Evolutionary conservation across 306 rosid genomes (phyloP).

Genomic region (Purshia tridentata): DNA sequence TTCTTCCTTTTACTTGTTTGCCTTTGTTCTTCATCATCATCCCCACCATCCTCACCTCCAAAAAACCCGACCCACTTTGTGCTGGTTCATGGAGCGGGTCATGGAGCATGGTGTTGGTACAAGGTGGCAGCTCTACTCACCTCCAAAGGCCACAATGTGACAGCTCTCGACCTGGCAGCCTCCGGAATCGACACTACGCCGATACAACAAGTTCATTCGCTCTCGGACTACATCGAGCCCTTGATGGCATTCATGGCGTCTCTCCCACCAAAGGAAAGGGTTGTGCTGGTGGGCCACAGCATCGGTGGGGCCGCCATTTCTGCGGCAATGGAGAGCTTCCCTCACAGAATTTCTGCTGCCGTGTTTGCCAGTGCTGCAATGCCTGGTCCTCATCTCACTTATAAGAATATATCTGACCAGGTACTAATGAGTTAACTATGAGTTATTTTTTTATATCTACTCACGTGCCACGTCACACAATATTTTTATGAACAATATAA

Average conservation of each 20-base stretch:
- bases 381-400: constrained; percentile 36
- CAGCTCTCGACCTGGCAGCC: constrained; percentile 46
- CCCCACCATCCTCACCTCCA: too few relatives aligned
- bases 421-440: too few relatives aligned
- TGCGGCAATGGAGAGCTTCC: constrained; percentile 43
- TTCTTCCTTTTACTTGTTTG: too few relatives aligned
- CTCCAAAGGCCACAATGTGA: constrained; percentile 39
- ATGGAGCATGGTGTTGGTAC: constrained; percentile 60
- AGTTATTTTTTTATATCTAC: too few relatives aligned
- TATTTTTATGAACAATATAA: too few relatives aligned
- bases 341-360: constrained; percentile 29
- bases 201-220: constrained; percentile 18
- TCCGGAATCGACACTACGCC: constrained; percentile 42
- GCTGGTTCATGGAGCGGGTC: constrained; percentile 42
- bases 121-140: constrained; percentile 26
- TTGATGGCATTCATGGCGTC: constrained; percentile 34
- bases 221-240: constrained; percentile 38
- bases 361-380: constrained; percentile 32
- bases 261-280: constrained; percentile 28
- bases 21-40: too few relatives aligned
- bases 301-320: constrained; percentile 34
- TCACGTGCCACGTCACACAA: too few relatives aligned
- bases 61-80: constrained; percentile 29
- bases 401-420: not conserved
- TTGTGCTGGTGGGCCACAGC: constrained; percentile 50